Conservation (phyloP, 495 filamentous ascomycete species). For the Trichoderma reesei region DNA sequence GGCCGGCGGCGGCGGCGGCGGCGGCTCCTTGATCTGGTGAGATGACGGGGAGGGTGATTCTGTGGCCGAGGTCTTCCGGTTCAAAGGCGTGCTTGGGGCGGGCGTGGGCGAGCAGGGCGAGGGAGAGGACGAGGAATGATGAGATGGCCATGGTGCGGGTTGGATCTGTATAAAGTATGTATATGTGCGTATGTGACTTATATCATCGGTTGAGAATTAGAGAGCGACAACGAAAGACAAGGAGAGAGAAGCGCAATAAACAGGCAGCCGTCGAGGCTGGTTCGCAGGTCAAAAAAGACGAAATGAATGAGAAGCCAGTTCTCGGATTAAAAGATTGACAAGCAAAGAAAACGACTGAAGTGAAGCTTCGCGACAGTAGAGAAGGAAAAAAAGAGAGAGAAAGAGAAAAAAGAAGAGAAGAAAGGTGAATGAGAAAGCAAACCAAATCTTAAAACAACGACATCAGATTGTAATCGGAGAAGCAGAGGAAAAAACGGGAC, state of each 20-base stretch:
- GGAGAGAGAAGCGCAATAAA: neutral
- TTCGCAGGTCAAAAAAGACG: neutral
- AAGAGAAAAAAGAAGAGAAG: neutral
- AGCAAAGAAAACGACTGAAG: neutral
- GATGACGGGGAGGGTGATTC: neutral
- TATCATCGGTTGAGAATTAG: neutral
- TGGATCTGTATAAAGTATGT: neutral
- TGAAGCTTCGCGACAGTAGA: neutral
- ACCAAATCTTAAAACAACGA: neutral
- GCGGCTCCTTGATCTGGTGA: neutral
- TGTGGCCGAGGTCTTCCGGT: neutral
- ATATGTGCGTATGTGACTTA: neutral
- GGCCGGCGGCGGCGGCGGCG: neutral
- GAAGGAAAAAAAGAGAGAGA: neutral
- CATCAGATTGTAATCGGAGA: no score
- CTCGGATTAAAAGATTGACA: conserved; percentile 8
- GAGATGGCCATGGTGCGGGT: conserved; percentile 8
- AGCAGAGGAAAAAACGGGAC: conserved; percentile 8
- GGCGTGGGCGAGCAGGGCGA: neutral
- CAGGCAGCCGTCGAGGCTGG: conserved; percentile 8
- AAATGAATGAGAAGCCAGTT: conserved; percentile 12
- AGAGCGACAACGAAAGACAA: neutral
- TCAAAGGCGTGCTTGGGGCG: neutral
- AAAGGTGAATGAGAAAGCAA: no score
- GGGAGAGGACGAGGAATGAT: neutral